A percentile compares a stretch with the other conserved stretches of the same genome.
Conservation (phyloP, 108 stramenopile species). For the Mayamaea pseudoterrestris region DNA sequence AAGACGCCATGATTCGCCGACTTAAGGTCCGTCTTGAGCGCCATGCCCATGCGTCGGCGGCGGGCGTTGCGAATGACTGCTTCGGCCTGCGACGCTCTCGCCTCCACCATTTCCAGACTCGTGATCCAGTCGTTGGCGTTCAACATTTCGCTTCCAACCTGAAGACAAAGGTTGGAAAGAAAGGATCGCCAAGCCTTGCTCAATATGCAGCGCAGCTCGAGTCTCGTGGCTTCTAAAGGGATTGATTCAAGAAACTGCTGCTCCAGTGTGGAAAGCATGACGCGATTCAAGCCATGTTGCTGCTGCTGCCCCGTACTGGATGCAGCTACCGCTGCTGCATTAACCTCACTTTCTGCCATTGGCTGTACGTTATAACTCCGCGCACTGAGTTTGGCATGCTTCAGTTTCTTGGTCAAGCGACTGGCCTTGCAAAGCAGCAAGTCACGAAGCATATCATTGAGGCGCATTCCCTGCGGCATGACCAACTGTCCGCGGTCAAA, state of each 20-base stretch:
- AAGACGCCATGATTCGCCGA: constrained; percentile 22
- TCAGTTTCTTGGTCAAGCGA: constrained; percentile 79
- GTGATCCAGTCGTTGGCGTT: constrained; percentile 51
- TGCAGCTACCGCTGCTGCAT: too few relatives aligned
- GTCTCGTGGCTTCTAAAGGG: constrained; percentile 34
- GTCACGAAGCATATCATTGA: constrained; percentile 71
- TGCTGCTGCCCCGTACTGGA: constrained; percentile 1
- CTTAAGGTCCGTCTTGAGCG: constrained; percentile 25
- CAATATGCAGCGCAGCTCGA: constrained; percentile 52
- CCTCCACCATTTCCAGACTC: constrained; percentile 50
- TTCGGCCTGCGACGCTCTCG: constrained; percentile 23
- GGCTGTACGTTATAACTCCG: constrained; percentile 31
- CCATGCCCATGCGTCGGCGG: constrained; percentile 47
- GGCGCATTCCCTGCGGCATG: constrained; percentile 61
- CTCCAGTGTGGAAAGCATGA: constrained; percentile 33
- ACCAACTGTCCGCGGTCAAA: constrained; percentile 59
- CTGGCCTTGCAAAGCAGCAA: constrained; percentile 56
- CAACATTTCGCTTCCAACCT: constrained; percentile 42
- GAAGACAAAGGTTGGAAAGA: constrained; percentile 62
- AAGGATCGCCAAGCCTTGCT: constrained; percentile 62
- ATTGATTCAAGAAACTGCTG: constrained; percentile 54
- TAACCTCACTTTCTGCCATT: too few relatives aligned
- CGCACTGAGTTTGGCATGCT: constrained; percentile 60
- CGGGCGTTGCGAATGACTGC: constrained; percentile 35
- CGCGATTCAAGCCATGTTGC: constrained; percentile 3